These are phyloP conservation scores for Aspergillus eucalypticola DNA, from an alignment of 2,329 filamentous ascomycete genomes.

Conservation along the genomic window DNA sequence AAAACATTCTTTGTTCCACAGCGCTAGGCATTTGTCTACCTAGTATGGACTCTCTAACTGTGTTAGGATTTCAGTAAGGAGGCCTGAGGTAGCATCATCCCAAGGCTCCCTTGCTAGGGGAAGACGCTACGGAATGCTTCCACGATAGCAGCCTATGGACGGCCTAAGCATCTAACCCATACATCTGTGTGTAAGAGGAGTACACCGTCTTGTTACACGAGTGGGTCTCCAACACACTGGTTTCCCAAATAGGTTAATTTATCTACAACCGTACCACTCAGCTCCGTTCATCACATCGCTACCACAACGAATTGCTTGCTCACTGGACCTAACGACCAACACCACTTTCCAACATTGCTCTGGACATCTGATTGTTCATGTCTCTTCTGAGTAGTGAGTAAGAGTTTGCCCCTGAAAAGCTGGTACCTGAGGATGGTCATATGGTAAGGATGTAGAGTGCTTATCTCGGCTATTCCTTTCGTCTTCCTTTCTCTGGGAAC, in stretches of 20 bases:
- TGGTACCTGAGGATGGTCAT: neutral
- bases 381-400: neutral
- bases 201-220: neutral
- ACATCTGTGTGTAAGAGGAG: neutral
- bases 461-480: slow-evolving; percentile 5
- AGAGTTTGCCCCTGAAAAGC: neutral
- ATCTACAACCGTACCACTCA: neutral
- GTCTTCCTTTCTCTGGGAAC: neutral
- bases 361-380: too few relatives aligned
- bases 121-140: neutral
- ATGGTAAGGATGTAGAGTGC: slow-evolving; percentile 8
- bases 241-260: too few relatives aligned
- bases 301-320: neutral
- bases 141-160: neutral
- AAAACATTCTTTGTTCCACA: slow-evolving; percentile 1
- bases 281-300: neutral
- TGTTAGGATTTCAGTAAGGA: neutral
- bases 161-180: neutral
- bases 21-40: neutral
- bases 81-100: neutral
- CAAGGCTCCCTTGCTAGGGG: neutral
- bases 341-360: too few relatives aligned
- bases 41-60: neutral
- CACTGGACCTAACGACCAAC: neutral
- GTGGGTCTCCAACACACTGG: neutral